Conservation (phyloP, 495 filamentous ascomycete species). For the Aspergillus diversus region DNA sequence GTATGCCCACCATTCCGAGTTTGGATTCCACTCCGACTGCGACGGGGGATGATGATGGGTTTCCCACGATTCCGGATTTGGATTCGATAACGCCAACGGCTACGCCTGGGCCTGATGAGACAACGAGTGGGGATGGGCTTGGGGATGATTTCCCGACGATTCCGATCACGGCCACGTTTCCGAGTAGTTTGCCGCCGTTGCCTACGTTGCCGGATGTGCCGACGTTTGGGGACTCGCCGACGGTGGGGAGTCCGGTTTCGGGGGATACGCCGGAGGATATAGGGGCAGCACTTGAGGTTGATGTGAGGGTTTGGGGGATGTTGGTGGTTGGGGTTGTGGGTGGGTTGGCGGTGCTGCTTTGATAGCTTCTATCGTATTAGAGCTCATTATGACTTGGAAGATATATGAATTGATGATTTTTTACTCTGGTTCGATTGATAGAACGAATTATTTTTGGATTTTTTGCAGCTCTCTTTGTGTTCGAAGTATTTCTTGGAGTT, state of each 20-base stretch:
- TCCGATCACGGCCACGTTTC: not conserved
- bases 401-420: not conserved
- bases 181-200: not conserved
- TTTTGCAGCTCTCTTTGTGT: no score
- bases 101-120: not conserved
- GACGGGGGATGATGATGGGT: not conserved
- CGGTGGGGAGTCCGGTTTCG: not conserved
- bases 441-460: no score
- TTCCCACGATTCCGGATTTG: not conserved
- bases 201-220: not conserved
- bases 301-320: not conserved
- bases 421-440: no score
- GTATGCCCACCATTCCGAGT: not conserved
- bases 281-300: not conserved
- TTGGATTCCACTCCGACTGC: not conserved
- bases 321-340: not conserved
- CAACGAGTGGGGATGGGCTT: not conserved
- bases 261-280: not conserved
- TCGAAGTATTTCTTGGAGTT: no score
- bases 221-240: not conserved
- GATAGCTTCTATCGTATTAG: not conserved
- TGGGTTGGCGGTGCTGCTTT: not conserved
- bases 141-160: not conserved
- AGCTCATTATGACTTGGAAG: no score
- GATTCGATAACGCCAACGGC: not conserved